Evolutionary conservation across 192 early-diverging fungal species (phyloP).

Genomic region (Gonapodya sp.): DNA sequence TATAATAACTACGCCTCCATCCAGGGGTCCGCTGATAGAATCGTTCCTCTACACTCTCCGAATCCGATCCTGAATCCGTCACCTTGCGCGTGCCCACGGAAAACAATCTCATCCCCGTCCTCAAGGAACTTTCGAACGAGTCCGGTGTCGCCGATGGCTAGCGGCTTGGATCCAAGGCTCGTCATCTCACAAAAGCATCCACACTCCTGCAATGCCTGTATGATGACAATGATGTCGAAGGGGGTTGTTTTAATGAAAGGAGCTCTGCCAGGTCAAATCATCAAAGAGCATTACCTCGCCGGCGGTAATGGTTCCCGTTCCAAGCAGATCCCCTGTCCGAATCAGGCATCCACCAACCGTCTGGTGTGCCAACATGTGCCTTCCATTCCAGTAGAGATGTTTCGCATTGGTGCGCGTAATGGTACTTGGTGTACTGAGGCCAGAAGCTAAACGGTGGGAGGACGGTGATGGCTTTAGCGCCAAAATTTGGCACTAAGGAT

Average conservation of each 20-base stretch:
- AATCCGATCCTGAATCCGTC: slow-evolving; percentile 76
- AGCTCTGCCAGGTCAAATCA: neutral
- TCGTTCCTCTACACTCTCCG: slow-evolving; percentile 70
- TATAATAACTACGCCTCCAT: too few relatives aligned
- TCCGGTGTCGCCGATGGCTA: slow-evolving; percentile 50
- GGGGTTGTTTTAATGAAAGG: neutral
- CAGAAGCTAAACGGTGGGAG: neutral
- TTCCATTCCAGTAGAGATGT: slow-evolving; percentile 97
- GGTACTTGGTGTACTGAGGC: neutral
- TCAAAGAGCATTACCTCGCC: slow-evolving; percentile 30
- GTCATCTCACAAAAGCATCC: slow-evolving; percentile 85
- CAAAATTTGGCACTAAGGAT: neutral
- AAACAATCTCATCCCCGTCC: slow-evolving; percentile 76
- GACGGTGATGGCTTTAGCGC: too few relatives aligned
- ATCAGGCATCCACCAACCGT: slow-evolving; percentile 89
- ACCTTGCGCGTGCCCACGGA: slow-evolving; percentile 67
- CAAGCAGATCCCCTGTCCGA: slow-evolving; percentile 82
- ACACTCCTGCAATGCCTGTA: slow-evolving; percentile 40
- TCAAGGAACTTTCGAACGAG: slow-evolving; percentile 73
- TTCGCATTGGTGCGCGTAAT: slow-evolving; percentile 67
- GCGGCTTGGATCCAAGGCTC: slow-evolving; percentile 70
- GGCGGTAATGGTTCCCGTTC: slow-evolving; percentile 86
- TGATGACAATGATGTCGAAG: slow-evolving; percentile 19
- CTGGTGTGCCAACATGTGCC: slow-evolving; percentile 93
- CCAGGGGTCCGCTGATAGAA: slow-evolving; percentile 56